Base-by-base conservation (phyloP, 768 basidiomycete species). In the Podaxis carcinomalis region DNA sequence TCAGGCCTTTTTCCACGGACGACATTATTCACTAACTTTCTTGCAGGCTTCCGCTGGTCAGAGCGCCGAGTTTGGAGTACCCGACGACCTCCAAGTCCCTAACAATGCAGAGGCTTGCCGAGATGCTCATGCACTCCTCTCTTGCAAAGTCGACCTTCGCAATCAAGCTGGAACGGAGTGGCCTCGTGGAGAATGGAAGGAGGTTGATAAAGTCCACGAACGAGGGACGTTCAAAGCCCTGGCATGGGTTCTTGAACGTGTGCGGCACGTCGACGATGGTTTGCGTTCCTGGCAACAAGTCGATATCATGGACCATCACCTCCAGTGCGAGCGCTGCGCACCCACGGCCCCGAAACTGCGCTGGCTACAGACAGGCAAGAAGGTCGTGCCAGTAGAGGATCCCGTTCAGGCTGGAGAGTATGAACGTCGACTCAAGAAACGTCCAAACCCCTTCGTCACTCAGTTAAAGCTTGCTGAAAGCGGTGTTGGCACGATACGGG, bases 181-280 rank as follows among this genome's bases (percentile, higher is more conserved):
- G 95, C 84, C 89, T 4, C 78, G 77, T 32, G 85, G 81, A 11
- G 63, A 67, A 4, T 97, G 92, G 93, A 76, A 74, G 44, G 90
- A 93, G 66, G 85, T 98, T 47, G 93, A 96, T 71, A 89, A 91
- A 65, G 78, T 93, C 7, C 89, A 95, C 66, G 92, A 96, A 68
- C 87, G 94, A 3, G 77, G 82, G 10, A 88, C 86, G 1, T 96
- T 95, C 78, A 85, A 84, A 63, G 79, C 87, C 4, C 70, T 96
- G 14, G 90, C 93, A 1, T 98, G 95, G 95, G 74, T 97, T 19
- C 76, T 93, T 23, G 92, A 95, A 69, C 85, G 93, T 53, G 81
- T 95, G 63, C 86, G 90, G 11, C 83, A 87, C 61, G 83, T 93
- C 59, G 83, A 89, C 23, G 85, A 84, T 39, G 75, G 81, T 60